Evolutionary conservation across 2,329 filamentous ascomycete genomes (phyloP), one percentile per base, ranked within the genome.

Genomic region (Atkinsonella texensis): DNA sequence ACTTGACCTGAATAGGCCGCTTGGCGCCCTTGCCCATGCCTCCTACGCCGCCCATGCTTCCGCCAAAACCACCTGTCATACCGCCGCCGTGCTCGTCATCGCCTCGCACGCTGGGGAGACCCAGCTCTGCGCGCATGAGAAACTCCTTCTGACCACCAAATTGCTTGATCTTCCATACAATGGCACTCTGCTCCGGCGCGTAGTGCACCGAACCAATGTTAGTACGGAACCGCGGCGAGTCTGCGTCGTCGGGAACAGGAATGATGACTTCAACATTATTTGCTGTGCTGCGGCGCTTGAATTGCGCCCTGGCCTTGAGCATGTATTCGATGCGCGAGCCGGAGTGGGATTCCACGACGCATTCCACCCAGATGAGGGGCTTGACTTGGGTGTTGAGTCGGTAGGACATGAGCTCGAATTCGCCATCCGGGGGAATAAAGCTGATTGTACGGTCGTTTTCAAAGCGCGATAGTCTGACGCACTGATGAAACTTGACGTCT

Each of bases 151-250:
- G 83, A n/a, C 93, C 93, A 44, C 93, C 93, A 68, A 98, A 98
- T 64, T 98, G 93, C 76, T 98, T 98, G 68, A 98, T 98, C 76
- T 98, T 98, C 93, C 93, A 98, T 48, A 98, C 87, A 60, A 98
- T 98, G 53, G 91, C 91, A 56, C 88, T 94, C 64, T 95, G 91
- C 69, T 98, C 93, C 0, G 93, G 93, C 4, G 91, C 91, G 66
- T 98, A 98, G 71, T 98, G 93, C 12, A 98, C 93, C 32, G 86
- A 89, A 51, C 93, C 93, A 55, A 98, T 94, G 66, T 97, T 98
- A 38, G 93, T 98, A 50, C 93, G 82, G 80, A 98, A 98, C 44
- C 93, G 84, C 11, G 93, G 93, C 1, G 87, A 89, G 68, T 98
- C 93, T 55, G 93, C 93, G 65, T 98, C 93, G 66, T 98, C 93